A percentile compares a stretch with the other conserved stretches of the same genome.
These are phyloP conservation scores for Aureobasidium sp. DNA, from an alignment of 2,329 filamentous ascomycete species.

Conservation along the genomic window DNA sequence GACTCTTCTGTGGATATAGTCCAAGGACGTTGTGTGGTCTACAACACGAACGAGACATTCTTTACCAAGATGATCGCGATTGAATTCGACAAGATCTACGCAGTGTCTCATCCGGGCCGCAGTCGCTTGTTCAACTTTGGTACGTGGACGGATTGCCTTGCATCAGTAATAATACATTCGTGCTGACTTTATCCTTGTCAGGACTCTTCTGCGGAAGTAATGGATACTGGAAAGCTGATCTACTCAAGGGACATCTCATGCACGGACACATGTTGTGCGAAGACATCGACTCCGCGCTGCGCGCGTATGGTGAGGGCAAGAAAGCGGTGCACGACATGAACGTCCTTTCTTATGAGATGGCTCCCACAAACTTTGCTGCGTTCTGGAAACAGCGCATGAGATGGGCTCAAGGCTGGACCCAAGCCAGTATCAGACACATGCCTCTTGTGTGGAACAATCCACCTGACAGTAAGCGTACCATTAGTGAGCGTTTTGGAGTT, in stretches of 20 bases:
- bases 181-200: not conserved
- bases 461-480: slow-evolving; percentile 31
- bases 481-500: slow-evolving; percentile 38
- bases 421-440: slow-evolving; percentile 40
- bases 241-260: slow-evolving; percentile 43
- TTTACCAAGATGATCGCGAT: slow-evolving; percentile 43
- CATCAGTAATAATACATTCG: not conserved
- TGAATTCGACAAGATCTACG: slow-evolving; percentile 48
- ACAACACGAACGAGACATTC: slow-evolving; percentile 40
- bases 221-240: slow-evolving; percentile 41
- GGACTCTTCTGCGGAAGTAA: slow-evolving; percentile 43
- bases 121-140: slow-evolving; percentile 43
- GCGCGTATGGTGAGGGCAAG: slow-evolving; percentile 38
- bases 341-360: slow-evolving; percentile 43
- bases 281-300: slow-evolving; percentile 44
- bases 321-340: slow-evolving; percentile 44
- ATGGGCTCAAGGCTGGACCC: slow-evolving; percentile 46
- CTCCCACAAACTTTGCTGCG: slow-evolving; percentile 37
- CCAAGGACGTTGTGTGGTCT: slow-evolving; percentile 44
- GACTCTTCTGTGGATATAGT: slow-evolving; percentile 41
- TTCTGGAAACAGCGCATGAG: slow-evolving; percentile 47
- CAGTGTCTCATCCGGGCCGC: slow-evolving; percentile 44
- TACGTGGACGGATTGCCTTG: not conserved
- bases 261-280: slow-evolving; percentile 45
- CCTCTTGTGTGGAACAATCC: slow-evolving; percentile 38